phyloP scores from a whole-genome alignment of 805 yeast genomes.

The Saturnispora galanensis region DNA sequence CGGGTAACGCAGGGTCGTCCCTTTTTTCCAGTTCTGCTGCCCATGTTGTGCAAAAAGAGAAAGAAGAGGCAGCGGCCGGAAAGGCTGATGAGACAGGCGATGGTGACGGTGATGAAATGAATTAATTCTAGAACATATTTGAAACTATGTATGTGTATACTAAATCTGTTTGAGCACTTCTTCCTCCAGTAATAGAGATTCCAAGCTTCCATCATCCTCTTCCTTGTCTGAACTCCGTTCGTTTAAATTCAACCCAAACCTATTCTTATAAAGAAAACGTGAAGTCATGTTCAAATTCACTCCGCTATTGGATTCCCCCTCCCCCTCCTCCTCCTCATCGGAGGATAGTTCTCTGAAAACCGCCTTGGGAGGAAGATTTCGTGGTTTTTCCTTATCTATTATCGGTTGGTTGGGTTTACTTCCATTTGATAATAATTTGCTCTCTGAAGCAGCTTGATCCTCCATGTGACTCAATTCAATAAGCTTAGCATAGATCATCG shows the following conservation, averaged over 20 bases:
- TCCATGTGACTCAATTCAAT: conserved; percentile 17
- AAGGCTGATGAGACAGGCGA: neutral
- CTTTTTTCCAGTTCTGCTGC: conserved; percentile 27
- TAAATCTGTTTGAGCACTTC: conserved; percentile 17
- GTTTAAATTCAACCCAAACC: neutral
- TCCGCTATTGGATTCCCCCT: conserved; percentile 9
- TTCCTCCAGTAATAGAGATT: conserved; percentile 22
- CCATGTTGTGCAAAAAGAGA: conserved; percentile 11
- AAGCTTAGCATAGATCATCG: conserved; percentile 16
- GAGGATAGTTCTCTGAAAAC: neutral
- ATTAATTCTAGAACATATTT: neutral
- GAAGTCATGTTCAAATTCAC: conserved; percentile 21
- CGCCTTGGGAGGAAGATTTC: neutral
- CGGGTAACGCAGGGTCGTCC: conserved; percentile 20
- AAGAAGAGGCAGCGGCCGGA: neutral
- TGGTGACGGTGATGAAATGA: neutral
- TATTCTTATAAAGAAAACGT: conserved; percentile 16
- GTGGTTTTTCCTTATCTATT: neutral
- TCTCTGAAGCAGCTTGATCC: neutral
- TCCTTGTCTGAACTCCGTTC: neutral
- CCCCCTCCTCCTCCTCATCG: neutral
- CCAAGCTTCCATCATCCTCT: conserved; percentile 13
- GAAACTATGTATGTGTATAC: neutral
- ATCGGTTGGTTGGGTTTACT: neutral
- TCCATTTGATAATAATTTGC: neutral